These are phyloP conservation scores for Plectosphaerella cucumerina DNA, from an alignment of 2,329 filamentous ascomycete genomes.

Conservation along the genomic window DNA sequence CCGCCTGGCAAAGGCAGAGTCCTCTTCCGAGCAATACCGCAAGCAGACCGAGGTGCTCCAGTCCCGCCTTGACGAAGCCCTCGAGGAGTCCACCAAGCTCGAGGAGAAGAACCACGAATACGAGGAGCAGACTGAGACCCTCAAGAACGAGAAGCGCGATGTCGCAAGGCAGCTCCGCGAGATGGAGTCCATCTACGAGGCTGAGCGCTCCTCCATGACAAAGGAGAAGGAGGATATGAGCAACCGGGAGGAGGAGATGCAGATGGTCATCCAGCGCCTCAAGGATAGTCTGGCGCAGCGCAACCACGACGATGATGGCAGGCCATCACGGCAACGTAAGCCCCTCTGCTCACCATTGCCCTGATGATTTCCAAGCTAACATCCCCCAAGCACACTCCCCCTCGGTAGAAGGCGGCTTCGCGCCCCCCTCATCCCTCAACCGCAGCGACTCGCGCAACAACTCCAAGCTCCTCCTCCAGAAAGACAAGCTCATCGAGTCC, in stretches of 20 bases:
- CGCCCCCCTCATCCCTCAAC: constrained; percentile 77
- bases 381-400: constrained; percentile 45
- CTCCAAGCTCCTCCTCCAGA: constrained; percentile 86
- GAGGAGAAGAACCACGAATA: constrained; percentile 86
- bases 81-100: constrained; percentile 76
- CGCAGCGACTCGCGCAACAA: constrained; percentile 86
- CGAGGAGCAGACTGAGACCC: constrained; percentile 74
- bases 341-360: not conserved
- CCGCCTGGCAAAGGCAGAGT: constrained; percentile 76
- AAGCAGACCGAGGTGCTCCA: constrained; percentile 85
- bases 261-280: constrained; percentile 81
- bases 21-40: constrained; percentile 70
- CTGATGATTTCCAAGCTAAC: constrained; percentile 3
- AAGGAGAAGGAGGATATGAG: constrained; percentile 89
- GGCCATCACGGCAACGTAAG: constrained; percentile 56
- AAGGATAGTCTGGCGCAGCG: constrained; percentile 85
- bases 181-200: constrained; percentile 88
- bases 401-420: constrained; percentile 73
- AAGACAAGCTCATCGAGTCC: constrained; percentile 93
- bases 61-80: constrained; percentile 77
- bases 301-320: constrained; percentile 54
- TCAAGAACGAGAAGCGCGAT: constrained; percentile 84
- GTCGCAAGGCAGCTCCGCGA: constrained; percentile 79
- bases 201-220: constrained; percentile 79
- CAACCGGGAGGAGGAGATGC: constrained; percentile 84